phyloP scores from a whole-genome alignment of 768 basidiomycete genomes.

The Pisolithus orientalis region DNA sequence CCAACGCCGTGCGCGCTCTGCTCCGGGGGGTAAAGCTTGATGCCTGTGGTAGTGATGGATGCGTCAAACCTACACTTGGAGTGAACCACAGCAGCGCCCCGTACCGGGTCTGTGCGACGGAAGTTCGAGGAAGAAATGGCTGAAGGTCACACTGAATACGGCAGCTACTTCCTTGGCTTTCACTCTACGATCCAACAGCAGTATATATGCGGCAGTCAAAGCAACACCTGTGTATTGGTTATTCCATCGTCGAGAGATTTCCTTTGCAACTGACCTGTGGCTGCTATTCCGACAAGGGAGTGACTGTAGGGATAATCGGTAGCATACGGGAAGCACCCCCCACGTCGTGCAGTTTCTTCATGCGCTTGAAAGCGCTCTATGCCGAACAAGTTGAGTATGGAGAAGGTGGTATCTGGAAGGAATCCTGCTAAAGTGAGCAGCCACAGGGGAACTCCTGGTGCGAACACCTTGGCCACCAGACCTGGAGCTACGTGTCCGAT shows the following conservation, averaged over 20 bases:
- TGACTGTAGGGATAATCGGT: slow-evolving; percentile 29
- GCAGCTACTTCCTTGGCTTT: slow-evolving; percentile 12
- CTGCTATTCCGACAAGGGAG: slow-evolving; percentile 9
- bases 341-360: slow-evolving; percentile 5
- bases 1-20: slow-evolving; percentile 14
- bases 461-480: slow-evolving; percentile 1
- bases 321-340: slow-evolving; percentile 28
- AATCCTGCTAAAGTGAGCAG: slow-evolving; percentile 14
- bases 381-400: slow-evolving; percentile 22
- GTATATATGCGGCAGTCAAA: slow-evolving; percentile 14
- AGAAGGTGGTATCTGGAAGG: slow-evolving; percentile 22
- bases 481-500: slow-evolving; percentile 1
- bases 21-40: neutral
- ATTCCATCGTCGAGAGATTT: neutral
- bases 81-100: neutral
- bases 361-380: slow-evolving; percentile 24
- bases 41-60: too few relatives aligned
- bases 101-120: neutral
- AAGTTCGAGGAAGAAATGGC: slow-evolving; percentile 15
- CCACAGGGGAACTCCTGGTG: neutral
- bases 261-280: neutral
- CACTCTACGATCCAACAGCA: too few relatives aligned
- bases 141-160: slow-evolving; percentile 15
- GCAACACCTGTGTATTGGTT: slow-evolving; percentile 15
- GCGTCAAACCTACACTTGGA: too few relatives aligned